Base-by-base conservation (phyloP, 2,329 filamentous ascomycete genomes). In the Clonostachys byssicola region DNA sequence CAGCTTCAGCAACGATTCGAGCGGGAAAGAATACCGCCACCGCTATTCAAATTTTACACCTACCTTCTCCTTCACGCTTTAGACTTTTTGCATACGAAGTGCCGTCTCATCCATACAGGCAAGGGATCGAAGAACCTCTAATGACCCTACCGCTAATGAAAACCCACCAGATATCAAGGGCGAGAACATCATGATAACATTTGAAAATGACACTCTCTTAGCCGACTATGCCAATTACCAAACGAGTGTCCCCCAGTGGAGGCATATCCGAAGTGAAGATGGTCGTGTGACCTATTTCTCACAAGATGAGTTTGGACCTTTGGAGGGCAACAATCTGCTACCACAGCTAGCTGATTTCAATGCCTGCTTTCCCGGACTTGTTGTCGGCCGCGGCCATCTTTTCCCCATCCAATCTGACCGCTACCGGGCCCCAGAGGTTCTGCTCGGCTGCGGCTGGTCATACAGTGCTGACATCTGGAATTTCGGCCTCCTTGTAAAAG, bases 341-440 rank as follows among this genome's bases (percentile, higher is more conserved):
- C 56, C 56, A 6, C 30, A 40, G 49, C 48, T 56, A 4, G 42
- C 44, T 20, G 54, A 58, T 42, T 56, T 56, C 40, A 50, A 56
- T 12, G 42, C 50, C 17, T 40, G 38, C 30, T 55, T 49, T 20
- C 50, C 52, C 9, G 51, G 50, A 30, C 40, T 54, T 2, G 44
- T 43, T 20, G 40, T 10, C 12, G 36, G 42, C 20, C n/a, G 18
- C 1, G 47, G 46, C 17, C 51, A 55, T 42, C 23, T 56, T 8
- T 48, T 42, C 9, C 34, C 56, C 14, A 56, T 56, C 34, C 56
- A 58, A 17, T 50, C 54, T 36, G 50, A 56, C n/a, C 45, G 49
- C 6, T 59, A 45, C 36, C 56, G 54, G 12, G 52, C 52, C n/a
- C 56, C 56, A 14, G 56, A 59, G 36, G 55, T 56, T 12, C 17